Conservation (phyloP, 148 eudicot genomes). For the Persicaria tinctoria region DNA sequence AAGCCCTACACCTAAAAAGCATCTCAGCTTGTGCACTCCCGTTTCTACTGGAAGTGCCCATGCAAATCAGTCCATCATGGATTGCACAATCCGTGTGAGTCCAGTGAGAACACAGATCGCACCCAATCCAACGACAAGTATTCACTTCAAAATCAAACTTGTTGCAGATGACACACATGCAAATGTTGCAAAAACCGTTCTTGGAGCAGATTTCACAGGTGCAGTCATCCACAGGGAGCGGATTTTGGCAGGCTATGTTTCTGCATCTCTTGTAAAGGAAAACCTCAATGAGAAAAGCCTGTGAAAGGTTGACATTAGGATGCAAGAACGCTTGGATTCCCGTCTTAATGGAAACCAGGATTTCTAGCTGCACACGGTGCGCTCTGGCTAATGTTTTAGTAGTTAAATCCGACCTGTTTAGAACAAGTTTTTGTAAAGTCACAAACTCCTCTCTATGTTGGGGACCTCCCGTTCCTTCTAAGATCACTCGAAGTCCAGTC, state of each 20-base stretch:
- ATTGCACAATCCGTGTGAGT: constrained; percentile 65
- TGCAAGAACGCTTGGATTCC: constrained; percentile 61
- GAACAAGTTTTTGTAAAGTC: constrained; percentile 45
- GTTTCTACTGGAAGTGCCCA: constrained; percentile 40
- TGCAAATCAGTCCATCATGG: constrained; percentile 39
- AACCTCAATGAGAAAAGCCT: constrained; percentile 42
- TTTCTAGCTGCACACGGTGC: constrained; percentile 47
- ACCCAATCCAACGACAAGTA: constrained; percentile 63
- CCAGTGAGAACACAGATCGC: constrained; percentile 68
- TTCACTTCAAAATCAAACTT: constrained; percentile 64
- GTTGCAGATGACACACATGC: constrained; percentile 58
- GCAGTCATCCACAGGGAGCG: constrained; percentile 52
- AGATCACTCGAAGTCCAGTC: constrained; percentile 33
- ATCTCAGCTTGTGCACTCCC: constrained; percentile 38
- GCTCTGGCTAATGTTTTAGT: constrained; percentile 35
- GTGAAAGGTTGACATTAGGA: constrained; percentile 48
- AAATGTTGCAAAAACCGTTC: constrained; percentile 59
- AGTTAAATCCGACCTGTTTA: constrained; percentile 42
- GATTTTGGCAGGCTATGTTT: constrained; percentile 53
- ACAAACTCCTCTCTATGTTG: constrained; percentile 46
- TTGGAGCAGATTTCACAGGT: constrained; percentile 42
- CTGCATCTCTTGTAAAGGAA: constrained; percentile 54
- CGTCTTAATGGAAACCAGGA: constrained; percentile 50
- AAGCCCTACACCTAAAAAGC: constrained; percentile 59
- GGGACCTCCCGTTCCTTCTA: constrained; percentile 49